Evolutionary conservation across 768 basidiomycete genomes (phyloP), one percentile per base, ranked within the genome.

Genomic region (Coprinellus aureogranulatus): DNA sequence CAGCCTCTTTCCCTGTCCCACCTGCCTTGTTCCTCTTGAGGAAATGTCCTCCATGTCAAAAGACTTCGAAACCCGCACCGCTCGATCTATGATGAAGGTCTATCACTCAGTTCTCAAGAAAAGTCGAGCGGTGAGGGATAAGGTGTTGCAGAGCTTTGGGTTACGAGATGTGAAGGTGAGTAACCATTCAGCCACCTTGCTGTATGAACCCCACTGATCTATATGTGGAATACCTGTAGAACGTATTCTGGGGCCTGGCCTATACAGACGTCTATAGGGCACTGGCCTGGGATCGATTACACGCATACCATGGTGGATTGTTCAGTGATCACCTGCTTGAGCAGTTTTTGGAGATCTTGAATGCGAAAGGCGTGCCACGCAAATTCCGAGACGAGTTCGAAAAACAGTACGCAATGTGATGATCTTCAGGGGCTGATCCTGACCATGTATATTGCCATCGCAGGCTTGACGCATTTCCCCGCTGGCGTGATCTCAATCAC

Each of bases 1-100:
- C n/a, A n/a, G n/a, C n/a, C n/a, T n/a, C n/a, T 72, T 41, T 41
- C 76, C 74, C 0, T 78, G 76, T 54, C 72, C 73, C 0, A 53
- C 75, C 0, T 78, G 76, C 56, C 54, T 70, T 0, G 67, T 77
- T 2, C 70, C 65, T 0, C 4, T 57, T 1, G 61, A 67, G 1
- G 41, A 70, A 1, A 67, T 71, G 2, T 54, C 52, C 1, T 53
- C 74, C 27, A 55, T 71, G 2, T 18, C 40, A 0, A 47, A n/a
- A 10, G 50, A 22, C 26, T 61, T 2, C 57, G 62, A 10, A 63
- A 58, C 0, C 30, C 64, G 23, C 57, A 63, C 34, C 34, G 14
- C 34, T 14, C 8, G 14, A 20, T 34, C 65, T 1, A 65, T 65
- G 23, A 51, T 66, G 25, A 26, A 41, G 23, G 20, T 39, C 66